Evolutionary conservation across 257 asterid genomes (phyloP).

Genomic region (Thymus quinquecostatus): DNA sequence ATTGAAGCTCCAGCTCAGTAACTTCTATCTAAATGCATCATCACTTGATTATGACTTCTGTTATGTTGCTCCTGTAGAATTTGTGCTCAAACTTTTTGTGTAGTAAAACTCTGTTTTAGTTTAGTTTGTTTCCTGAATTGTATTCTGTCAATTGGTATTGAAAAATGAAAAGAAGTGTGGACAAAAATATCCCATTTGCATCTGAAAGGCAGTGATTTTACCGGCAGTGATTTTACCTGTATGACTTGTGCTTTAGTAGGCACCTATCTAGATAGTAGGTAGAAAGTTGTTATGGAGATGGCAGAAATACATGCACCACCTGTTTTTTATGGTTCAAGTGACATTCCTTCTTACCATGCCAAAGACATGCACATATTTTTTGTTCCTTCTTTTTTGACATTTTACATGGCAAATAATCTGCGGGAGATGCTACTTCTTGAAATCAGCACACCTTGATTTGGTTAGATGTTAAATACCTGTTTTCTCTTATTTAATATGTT

Average conservation of each 20-base stretch:
- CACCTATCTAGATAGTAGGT: too few relatives aligned
- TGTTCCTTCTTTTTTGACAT: background rate
- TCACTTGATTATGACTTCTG: background rate
- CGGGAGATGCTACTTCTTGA: background rate
- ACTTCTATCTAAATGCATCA: background rate
- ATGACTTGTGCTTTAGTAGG: background rate
- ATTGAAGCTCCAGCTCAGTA: background rate
- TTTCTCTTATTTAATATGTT: slow-evolving; percentile 2
- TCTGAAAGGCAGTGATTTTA: background rate
- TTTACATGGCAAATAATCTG: background rate
- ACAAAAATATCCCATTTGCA: background rate
- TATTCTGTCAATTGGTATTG: background rate
- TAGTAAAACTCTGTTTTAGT: background rate
- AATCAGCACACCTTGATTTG: background rate
- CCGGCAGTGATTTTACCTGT: background rate
- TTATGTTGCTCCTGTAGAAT: background rate
- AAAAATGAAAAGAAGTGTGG: background rate
- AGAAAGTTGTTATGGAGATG: background rate
- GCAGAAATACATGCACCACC: background rate
- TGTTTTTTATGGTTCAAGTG: background rate
- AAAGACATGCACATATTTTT: background rate
- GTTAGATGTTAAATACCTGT: background rate
- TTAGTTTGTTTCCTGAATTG: background rate
- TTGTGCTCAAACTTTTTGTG: background rate
- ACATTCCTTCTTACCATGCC: background rate